A percentile compares a stretch with the other conserved stretches of the same genome.
Conservation (phyloP, 2,329 filamentous ascomycete species). For the Myriosclerotinia scirpicola region DNA sequence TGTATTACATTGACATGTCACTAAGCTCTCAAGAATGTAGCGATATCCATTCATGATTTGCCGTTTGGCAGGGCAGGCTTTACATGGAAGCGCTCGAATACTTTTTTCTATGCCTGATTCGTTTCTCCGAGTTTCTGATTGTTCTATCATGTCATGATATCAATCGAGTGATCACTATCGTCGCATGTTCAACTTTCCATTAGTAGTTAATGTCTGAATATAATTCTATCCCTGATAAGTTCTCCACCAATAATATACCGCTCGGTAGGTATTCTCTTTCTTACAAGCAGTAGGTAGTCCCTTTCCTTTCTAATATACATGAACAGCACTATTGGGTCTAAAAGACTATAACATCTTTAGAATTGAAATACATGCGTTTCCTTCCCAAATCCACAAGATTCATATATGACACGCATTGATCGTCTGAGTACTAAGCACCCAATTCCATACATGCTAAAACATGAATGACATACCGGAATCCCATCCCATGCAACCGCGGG, state of each 20-base stretch:
- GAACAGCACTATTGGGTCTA: not conserved
- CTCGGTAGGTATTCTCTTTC: too few species aligned
- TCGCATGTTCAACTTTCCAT: not conserved
- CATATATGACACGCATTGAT: not conserved
- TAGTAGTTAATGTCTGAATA: not conserved
- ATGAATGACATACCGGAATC: not conserved
- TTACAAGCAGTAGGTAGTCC: too few species aligned
- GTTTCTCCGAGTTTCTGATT: not conserved
- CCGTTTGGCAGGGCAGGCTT: not conserved
- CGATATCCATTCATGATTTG: not conserved
- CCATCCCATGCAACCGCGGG: not conserved
- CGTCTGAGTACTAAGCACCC: not conserved
- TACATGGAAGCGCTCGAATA: not conserved
- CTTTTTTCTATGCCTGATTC: too few species aligned
- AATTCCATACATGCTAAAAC: not conserved
- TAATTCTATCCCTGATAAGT: not conserved
- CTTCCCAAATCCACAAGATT: not conserved
- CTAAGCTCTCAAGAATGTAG: not conserved
- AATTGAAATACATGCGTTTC: not conserved
- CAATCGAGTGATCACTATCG: not conserved
- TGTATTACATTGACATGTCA: not conserved
- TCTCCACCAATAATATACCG: not conserved
- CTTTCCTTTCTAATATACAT: not conserved
- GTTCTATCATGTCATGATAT: not conserved
- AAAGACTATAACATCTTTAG: not conserved